Conservation (phyloP, 345 rosid genomes). For the Pistacia atlantica region DNA sequence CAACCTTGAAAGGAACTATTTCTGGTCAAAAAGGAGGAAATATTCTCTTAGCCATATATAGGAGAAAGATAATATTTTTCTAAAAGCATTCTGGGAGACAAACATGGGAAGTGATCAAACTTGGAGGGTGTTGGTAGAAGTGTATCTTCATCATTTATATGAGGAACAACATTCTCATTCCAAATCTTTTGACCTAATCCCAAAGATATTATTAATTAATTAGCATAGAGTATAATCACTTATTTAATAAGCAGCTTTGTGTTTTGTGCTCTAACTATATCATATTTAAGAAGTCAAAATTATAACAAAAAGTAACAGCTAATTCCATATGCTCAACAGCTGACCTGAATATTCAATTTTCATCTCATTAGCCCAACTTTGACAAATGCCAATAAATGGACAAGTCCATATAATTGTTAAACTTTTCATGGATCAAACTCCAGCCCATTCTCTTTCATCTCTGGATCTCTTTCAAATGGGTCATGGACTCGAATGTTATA, state of each 20-base stretch:
- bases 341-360: neutral
- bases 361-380: neutral
- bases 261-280: too few species aligned
- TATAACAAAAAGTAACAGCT: too few species aligned
- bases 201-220: conserved; percentile 17
- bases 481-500: too few species aligned
- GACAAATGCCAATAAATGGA: neutral
- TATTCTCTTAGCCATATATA: conserved; percentile 19
- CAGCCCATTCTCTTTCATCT: neutral
- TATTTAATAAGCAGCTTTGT: neutral
- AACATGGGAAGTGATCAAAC: conserved; percentile 20
- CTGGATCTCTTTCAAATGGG: too few species aligned
- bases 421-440: neutral
- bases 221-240: neutral
- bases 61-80: conserved; percentile 14
- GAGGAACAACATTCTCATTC: conserved; percentile 9
- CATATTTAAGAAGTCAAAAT: too few species aligned
- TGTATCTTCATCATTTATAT: neutral
- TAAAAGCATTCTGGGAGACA: conserved; percentile 20
- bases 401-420: neutral
- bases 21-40: conserved; percentile 21
- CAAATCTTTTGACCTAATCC: conserved; percentile 23
- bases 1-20: conserved; percentile 1
- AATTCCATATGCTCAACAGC: too few species aligned
- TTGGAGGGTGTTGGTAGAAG: conserved; percentile 12